These are phyloP conservation scores for Emmonsia crescens DNA, from an alignment of 2,329 filamentous ascomycete genomes.

Conservation along the genomic window DNA sequence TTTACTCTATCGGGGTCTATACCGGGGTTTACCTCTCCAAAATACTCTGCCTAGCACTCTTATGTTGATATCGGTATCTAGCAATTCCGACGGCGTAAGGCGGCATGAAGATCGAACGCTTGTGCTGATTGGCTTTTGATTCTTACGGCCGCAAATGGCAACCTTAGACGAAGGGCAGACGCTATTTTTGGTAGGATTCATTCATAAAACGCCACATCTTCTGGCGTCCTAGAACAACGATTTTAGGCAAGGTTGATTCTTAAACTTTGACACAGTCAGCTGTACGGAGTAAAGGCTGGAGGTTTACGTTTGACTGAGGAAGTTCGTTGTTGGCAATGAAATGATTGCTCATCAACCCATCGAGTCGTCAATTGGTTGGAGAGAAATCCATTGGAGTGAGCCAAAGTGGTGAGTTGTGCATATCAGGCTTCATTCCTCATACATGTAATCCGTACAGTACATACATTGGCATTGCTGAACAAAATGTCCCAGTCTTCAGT, in stretches of 20 bases:
- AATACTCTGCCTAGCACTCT: background rate
- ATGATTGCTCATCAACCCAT: background rate
- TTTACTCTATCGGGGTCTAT: no score
- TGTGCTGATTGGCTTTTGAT: background rate
- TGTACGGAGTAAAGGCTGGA: background rate
- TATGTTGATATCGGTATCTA: background rate
- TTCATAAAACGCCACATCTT: background rate
- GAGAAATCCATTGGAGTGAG: background rate
- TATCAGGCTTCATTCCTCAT: background rate
- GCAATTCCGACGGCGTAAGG: background rate
- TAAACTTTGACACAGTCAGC: background rate
- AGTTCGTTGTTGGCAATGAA: background rate
- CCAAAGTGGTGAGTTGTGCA: background rate
- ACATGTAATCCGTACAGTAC: no score
- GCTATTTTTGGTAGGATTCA: background rate
- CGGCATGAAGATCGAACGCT: background rate
- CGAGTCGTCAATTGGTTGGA: background rate
- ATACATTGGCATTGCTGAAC: background rate
- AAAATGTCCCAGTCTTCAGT: background rate
- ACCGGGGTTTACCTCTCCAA: no score
- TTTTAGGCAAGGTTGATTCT: background rate
- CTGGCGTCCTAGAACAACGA: background rate
- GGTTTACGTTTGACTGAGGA: background rate
- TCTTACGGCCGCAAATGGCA: background rate
- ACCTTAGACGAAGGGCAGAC: no score